Conservation (phyloP, 768 basidiomycete species). For the Butyriboletus loyo region DNA sequence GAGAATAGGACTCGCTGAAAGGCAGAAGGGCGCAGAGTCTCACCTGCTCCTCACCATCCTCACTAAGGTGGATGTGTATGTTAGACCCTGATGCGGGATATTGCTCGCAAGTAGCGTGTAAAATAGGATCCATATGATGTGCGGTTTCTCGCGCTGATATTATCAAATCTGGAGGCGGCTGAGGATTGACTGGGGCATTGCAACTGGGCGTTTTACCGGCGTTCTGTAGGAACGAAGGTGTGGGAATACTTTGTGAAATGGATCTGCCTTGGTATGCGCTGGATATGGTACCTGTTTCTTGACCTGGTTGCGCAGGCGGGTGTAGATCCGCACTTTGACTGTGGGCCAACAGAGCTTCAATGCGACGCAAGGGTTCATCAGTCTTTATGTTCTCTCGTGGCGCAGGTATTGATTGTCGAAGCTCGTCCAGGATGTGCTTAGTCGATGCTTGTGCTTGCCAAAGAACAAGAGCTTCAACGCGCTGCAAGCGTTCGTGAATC, state of each 20-base stretch:
- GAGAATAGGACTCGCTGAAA: background rate
- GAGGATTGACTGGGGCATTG: no score
- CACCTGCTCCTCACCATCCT: background rate
- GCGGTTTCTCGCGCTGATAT: background rate
- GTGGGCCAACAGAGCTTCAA: constrained; percentile 13
- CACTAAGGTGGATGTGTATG: background rate
- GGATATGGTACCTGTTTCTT: no score
- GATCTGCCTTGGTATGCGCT: no score
- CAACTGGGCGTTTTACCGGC: no score
- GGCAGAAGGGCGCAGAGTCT: background rate
- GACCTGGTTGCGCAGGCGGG: no score
- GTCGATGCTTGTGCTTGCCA: constrained; percentile 57
- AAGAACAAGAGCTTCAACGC: constrained; percentile 38
- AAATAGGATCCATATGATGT: background rate
- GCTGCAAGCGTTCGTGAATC: constrained; percentile 24
- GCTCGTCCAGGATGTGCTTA: constrained; percentile 55
- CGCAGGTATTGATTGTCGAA: constrained; percentile 44
- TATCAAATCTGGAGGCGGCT: background rate
- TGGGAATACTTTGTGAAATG: no score
- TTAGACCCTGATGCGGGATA: background rate
- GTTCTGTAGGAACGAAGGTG: no score
- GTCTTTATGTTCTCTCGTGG: constrained; percentile 37
- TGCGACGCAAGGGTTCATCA: constrained; percentile 21
- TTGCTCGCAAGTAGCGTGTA: background rate
- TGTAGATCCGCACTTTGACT: background rate